Percentiles rank a stretch among this genome's conserved stretches.
Evolutionary conservation across 2,329 filamentous ascomycete genomes (phyloP).

Genomic region (Alternaria tenuissima): DNA sequence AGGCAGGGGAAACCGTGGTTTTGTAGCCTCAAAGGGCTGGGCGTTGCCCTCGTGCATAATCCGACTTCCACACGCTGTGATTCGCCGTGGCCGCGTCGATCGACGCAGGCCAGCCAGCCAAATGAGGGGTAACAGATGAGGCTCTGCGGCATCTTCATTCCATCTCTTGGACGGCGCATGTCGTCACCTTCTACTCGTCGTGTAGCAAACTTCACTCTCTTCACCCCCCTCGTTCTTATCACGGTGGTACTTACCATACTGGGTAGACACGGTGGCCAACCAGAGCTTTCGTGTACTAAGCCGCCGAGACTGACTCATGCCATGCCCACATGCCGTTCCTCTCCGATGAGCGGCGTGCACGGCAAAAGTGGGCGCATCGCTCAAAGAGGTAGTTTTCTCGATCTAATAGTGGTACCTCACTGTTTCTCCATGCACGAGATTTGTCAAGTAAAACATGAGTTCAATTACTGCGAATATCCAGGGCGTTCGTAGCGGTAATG

Average conservation of each 20-base stretch:
- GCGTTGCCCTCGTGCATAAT: slow-evolving; percentile 18
- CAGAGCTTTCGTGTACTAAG: slow-evolving; percentile 14
- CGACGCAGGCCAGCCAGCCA: slow-evolving; percentile 21
- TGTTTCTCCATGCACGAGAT: not conserved
- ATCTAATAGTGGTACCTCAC: slow-evolving; percentile 1
- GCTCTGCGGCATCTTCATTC: slow-evolving; percentile 23
- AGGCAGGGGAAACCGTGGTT: slow-evolving; percentile 4
- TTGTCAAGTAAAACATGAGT: slow-evolving; percentile 5
- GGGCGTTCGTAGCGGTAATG: not conserved
- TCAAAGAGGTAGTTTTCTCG: slow-evolving; percentile 5
- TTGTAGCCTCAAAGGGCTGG: slow-evolving; percentile 16
- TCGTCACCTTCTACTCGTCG: not conserved
- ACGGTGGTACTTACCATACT: not conserved
- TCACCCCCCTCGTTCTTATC: not conserved
- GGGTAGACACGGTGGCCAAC: slow-evolving; percentile 5
- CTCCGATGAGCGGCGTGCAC: slow-evolving; percentile 14
- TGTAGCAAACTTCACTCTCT: not conserved
- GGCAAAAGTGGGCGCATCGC: slow-evolving; percentile 15
- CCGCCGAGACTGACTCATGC: slow-evolving; percentile 20
- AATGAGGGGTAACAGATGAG: slow-evolving; percentile 26
- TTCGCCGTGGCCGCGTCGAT: slow-evolving; percentile 26
- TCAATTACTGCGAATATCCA: slow-evolving; percentile 6
- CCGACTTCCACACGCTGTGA: slow-evolving; percentile 26
- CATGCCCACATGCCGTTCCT: slow-evolving; percentile 20
- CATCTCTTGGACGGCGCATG: slow-evolving; percentile 6